Evolutionary conservation across 2,329 filamentous ascomycete species (phyloP), one percentile per base, ranked within the genome.

Genomic region (Botrytis elliptica): DNA sequence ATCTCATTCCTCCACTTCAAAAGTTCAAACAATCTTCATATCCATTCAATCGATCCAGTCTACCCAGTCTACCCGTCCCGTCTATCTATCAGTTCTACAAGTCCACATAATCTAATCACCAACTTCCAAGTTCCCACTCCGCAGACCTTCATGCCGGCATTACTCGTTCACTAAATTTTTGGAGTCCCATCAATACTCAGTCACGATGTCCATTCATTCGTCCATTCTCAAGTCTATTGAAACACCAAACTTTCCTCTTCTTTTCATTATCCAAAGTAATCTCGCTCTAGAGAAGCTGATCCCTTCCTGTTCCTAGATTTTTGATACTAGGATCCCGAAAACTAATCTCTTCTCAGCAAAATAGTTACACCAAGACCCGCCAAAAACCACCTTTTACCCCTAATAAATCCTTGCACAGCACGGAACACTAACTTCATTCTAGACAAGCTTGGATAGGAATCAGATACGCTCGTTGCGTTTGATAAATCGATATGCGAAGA

Each of bases 291-390:
- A 46, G n/a, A 22, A 65, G 62, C 40, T 22, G 62, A 65, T 65
- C 62, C 62, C n/a, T 65, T 65, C 62, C 62, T 65, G 62, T 65
- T 65, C 62, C 25, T 63, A 65, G 62, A 65, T 65, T 62, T 40
- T 40, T 8, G 12, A 18, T 57, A 18, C 52, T 57, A 57, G 52
- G 52, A 57, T 57, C 4, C 16, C n/a, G 52, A 33, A 57, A 57
- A 57, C 52, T 62, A 40, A 62, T 25, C 59, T n/a, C 59, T 40
- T 62, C 36, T 40, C 20, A 40, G 59, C 22, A 40, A 40, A 3
- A 36, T 60, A 38, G 57, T 38, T 16, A 1, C 33, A 22, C 36
- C 59, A 38, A 18, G 59, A 62, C 59, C 36, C 59, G 59, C 59
- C 38, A n/a, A 16, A 62, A 40, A n/a, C 25, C 38, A 38, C 59